Evolutionary conservation across 2,329 filamentous ascomycete genomes (phyloP), one percentile per base, ranked within the genome.

Genomic region (Cordyceps militaris): DNA sequence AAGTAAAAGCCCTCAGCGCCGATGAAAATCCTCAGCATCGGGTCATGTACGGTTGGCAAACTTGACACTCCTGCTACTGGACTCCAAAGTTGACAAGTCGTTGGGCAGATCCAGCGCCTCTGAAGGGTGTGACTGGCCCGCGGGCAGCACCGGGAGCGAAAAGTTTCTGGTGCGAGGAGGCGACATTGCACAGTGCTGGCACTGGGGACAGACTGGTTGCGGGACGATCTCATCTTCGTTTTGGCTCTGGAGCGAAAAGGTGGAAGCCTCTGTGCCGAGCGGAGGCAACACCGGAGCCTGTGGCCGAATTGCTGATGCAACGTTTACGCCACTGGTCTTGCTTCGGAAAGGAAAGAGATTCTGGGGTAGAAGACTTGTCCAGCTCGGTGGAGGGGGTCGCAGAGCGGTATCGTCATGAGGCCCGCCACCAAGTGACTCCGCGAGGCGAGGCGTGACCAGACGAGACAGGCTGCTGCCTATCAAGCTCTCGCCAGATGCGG

Each of bases 311-410:
- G 30, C 5, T 6, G 40, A 43, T 14, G 9, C 23, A 2, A 38
- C 23, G 16, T 38, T 21, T 21, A 36, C 11, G 14, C 11, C 13
- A 3, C 21, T 43, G 14, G n/a, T 21, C 19, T 21, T 49, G 50
- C 13, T 47, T 13, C 53, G 53, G 30, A 59, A 59, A 1, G 48
- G 52, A 21, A 59, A 59, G 3, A 24, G 58, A 19, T 48, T 59
- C 21, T 46, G 19, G 1, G 57, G 43, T 13, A 49, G 44, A 19
- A 16, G 43, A 26, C 11, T 43, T 4, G 50, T 9, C 54, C 44
- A 47, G 40, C 42, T 47, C 24, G 32, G 4, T 3, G 40, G n/a
- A 19, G 24, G 56, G 10, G 38, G 16, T 2, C 28, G 16, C 3
- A 34, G 23, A 13, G 26, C 10, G 10, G 51, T n/a, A 23, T 13